phyloP scores from a whole-genome alignment of 116 monocot genomes.

The Zostera marina region DNA sequence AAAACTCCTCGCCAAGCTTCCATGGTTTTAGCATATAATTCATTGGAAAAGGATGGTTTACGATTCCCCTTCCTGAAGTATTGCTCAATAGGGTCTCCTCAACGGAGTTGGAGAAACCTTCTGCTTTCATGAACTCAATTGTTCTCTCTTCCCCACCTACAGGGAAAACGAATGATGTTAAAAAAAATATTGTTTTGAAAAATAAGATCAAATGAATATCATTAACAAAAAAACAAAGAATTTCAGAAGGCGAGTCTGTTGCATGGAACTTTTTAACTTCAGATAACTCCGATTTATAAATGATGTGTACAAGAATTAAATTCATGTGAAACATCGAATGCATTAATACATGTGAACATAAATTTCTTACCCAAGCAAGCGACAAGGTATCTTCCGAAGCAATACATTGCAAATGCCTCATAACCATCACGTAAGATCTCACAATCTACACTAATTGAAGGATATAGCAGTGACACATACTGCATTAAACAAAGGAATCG shows the following conservation, averaged over 20 bases:
- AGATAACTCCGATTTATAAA: too few relatives aligned
- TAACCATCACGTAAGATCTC: slow-evolving; percentile 66
- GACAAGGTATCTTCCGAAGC: slow-evolving; percentile 63
- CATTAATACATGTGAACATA: neutral
- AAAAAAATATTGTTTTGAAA: neutral
- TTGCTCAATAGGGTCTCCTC: slow-evolving; percentile 27
- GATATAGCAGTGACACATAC: slow-evolving; percentile 51
- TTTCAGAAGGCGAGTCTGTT: too few relatives aligned
- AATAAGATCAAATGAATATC: too few relatives aligned
- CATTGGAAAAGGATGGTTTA: slow-evolving; percentile 56
- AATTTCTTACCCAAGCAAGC: slow-evolving; percentile 56
- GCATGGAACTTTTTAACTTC: too few relatives aligned
- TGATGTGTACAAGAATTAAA: neutral
- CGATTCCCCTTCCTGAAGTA: slow-evolving; percentile 28
- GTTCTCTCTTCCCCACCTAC: slow-evolving; percentile 61
- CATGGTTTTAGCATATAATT: slow-evolving; percentile 48
- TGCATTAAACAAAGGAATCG: slow-evolving; percentile 10
- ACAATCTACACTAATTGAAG: slow-evolving; percentile 43
- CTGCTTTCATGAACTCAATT: slow-evolving; percentile 44
- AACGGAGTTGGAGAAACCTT: slow-evolving; percentile 30
- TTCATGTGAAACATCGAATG: neutral
- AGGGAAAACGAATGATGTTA: neutral
- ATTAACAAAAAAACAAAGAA: too few relatives aligned
- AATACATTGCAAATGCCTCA: slow-evolving; percentile 74
- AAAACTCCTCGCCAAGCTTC: slow-evolving; percentile 55